Conservation (phyloP, 2,329 filamentous ascomycete genomes). For the Pestalotiopsis fici region DNA sequence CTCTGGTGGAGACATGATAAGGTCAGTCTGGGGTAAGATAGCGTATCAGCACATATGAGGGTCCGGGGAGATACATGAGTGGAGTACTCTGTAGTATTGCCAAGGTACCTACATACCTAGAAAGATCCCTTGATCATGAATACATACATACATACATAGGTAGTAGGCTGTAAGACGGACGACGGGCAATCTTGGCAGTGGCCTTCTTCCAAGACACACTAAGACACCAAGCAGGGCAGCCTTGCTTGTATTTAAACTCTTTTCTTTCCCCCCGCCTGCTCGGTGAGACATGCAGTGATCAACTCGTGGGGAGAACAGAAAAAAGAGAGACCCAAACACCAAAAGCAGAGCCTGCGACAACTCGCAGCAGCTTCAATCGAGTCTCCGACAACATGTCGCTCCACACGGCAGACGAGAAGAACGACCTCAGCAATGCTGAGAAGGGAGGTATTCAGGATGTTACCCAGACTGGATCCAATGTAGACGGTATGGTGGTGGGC, state of each 20-base stretch:
- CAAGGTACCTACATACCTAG: neutral
- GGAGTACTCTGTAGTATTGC: too few relatives aligned
- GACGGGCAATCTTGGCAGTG: neutral
- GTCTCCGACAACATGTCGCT: neutral
- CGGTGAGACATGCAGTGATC: neutral
- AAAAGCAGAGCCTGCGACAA: neutral
- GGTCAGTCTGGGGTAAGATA: neutral
- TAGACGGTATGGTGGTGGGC: constrained; percentile 27
- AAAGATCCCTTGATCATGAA: neutral
- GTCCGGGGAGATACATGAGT: constrained; percentile 1
- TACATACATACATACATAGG: too few relatives aligned
- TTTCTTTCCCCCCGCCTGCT: neutral
- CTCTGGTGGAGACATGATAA: neutral
- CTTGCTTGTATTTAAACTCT: neutral
- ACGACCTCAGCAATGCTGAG: constrained; percentile 9
- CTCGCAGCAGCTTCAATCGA: neutral
- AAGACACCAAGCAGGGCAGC: neutral
- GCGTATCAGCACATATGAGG: neutral
- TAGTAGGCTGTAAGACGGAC: neutral
- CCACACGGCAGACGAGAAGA: constrained; percentile 15
- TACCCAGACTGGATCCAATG: neutral
- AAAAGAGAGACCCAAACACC: neutral
- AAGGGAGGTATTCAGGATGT: constrained; percentile 15
- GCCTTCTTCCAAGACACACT: neutral
- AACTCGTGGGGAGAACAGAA: neutral